Conservation (phyloP, 345 rosid genomes). For the Pistacia atlantica region DNA sequence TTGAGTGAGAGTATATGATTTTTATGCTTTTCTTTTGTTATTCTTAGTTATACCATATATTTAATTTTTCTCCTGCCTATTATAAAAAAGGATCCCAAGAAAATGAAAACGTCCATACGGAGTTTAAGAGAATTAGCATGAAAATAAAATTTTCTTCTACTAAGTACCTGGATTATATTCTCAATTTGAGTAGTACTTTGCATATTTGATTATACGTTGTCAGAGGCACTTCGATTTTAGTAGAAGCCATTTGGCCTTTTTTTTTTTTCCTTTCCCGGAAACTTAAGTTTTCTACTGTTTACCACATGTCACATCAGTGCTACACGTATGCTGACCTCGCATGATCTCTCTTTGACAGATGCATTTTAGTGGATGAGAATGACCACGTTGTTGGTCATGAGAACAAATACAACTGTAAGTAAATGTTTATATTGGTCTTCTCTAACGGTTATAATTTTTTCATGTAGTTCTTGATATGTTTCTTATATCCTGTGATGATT, state of each 20-base stretch:
- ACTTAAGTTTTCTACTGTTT: background rate
- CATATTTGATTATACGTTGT: background rate
- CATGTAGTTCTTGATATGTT: background rate
- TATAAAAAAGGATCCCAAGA: too few relatives aligned
- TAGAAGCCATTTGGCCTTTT: background rate
- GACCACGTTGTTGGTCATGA: constrained; percentile 84
- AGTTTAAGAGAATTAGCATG: too few relatives aligned
- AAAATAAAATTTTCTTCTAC: too few relatives aligned
- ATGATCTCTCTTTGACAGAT: constrained; percentile 47
- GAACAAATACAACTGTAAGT: constrained; percentile 86
- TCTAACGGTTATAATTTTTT: background rate
- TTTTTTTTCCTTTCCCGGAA: background rate
- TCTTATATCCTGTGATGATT: background rate
- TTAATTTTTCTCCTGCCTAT: too few relatives aligned
- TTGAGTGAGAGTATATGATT: too few relatives aligned
- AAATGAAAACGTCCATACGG: too few relatives aligned
- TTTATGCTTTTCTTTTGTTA: too few relatives aligned
- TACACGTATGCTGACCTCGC: background rate
- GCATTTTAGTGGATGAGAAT: constrained; percentile 89
- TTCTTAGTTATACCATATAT: too few relatives aligned
- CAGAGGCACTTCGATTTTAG: background rate
- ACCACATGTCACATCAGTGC: background rate
- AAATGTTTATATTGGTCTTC: too few relatives aligned
- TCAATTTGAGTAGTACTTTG: background rate
- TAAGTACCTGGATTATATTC: too few relatives aligned